These are phyloP conservation scores for Raphanus sativus DNA, from an alignment of 345 rosid genomes.

Conservation along the genomic window DNA sequence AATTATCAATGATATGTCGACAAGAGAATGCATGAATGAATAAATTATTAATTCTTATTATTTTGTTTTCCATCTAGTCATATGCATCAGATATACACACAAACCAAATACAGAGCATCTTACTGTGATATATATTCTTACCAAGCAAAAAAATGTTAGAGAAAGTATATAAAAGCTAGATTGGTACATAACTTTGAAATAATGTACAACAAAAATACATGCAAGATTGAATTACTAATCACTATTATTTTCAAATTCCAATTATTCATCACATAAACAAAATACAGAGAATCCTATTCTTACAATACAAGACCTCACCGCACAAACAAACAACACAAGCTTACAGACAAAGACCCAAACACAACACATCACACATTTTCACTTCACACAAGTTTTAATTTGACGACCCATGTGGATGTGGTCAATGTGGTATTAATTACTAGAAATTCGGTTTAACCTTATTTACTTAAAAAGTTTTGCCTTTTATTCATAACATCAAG, in stretches of 20 bases:
- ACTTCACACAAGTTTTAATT: background rate
- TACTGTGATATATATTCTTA: background rate
- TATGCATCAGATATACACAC: background rate
- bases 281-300: background rate
- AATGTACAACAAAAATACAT: background rate
- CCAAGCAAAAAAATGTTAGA: background rate
- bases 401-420: background rate
- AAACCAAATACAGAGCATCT: slow-evolving; percentile 1
- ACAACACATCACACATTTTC: background rate
- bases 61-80: background rate
- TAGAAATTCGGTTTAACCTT: background rate
- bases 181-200: background rate
- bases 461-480: background rate
- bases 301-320: background rate
- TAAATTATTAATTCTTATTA: background rate
- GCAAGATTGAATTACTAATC: background rate
- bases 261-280: slow-evolving; percentile 4
- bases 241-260: background rate
- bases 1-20: background rate
- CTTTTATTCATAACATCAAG: background rate
- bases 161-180: background rate
- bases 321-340: background rate
- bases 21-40: background rate
- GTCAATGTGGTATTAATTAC: too few relatives aligned
- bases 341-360: background rate